These are phyloP conservation scores for Xylaria sp. DNA, from an alignment of 2,329 filamentous ascomycete genomes.

Conservation along the genomic window DNA sequence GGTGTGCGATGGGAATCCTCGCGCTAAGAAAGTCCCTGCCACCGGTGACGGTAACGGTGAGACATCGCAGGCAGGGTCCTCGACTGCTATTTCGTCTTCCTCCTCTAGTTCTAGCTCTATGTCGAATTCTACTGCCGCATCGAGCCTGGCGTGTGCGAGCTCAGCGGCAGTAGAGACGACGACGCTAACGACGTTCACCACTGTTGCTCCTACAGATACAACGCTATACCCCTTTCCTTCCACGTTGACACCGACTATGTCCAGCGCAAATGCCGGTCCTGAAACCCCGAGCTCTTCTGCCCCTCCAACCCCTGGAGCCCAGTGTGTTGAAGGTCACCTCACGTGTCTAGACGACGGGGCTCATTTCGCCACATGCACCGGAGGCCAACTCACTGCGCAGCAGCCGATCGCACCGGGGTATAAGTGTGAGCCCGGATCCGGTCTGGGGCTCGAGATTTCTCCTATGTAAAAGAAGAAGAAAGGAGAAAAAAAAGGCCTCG, in stretches of 20 bases:
- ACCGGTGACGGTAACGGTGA: neutral
- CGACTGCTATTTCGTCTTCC: neutral
- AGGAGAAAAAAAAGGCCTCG: neutral
- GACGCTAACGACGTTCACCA: neutral
- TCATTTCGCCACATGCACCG: constrained; percentile 44
- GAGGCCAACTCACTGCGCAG: constrained; percentile 38
- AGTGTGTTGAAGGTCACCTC: constrained; percentile 42
- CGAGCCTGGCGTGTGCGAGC: neutral
- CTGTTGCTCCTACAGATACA: neutral
- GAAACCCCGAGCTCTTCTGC: neutral
- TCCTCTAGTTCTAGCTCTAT: neutral
- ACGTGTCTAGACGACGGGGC: constrained; percentile 41
- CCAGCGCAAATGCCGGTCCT: neutral
- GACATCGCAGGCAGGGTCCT: neutral
- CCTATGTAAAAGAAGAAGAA: constrained; percentile 20
- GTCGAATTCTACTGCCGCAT: neutral
- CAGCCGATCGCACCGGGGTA: constrained; percentile 40
- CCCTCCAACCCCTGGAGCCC: neutral
- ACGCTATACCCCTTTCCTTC: neutral
- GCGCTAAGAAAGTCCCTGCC: constrained; percentile 23
- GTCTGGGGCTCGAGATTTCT: constrained; percentile 39
- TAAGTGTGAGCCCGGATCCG: constrained; percentile 39
- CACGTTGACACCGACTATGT: neutral
- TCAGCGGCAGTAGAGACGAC: neutral
- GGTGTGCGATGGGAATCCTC: constrained; percentile 48